These are phyloP conservation scores for Mycena filopes DNA, from an alignment of 768 basidiomycete species.

Conservation along the genomic window DNA sequence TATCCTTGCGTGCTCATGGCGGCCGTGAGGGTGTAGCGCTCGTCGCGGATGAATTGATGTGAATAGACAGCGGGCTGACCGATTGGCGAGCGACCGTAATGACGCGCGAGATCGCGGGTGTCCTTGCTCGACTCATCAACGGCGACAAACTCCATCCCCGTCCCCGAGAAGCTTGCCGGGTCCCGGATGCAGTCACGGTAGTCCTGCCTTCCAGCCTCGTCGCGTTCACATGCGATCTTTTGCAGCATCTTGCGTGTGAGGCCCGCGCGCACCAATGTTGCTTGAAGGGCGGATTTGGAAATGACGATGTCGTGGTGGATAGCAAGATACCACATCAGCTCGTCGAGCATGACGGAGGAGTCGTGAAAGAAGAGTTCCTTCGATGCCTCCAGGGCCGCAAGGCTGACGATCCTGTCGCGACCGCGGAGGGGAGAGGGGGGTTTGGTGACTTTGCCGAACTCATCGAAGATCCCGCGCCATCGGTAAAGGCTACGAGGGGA, in stretches of 20 bases:
- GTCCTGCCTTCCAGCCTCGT: constrained; percentile 16
- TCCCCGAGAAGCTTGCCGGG: constrained; percentile 20
- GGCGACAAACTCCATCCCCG: constrained; percentile 22
- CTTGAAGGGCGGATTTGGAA: constrained; percentile 20
- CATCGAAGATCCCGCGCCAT: constrained; percentile 34
- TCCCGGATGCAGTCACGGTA: neutral
- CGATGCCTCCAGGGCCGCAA: constrained; percentile 21
- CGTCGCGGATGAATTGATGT: neutral
- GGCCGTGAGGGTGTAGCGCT: constrained; percentile 8
- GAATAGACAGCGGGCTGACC: neutral
- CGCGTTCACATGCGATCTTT: constrained; percentile 29
- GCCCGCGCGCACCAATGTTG: constrained; percentile 24
- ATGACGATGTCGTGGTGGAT: constrained; percentile 31
- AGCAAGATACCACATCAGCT: constrained; percentile 27
- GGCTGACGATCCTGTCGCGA: constrained; percentile 18
- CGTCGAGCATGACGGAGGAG: constrained; percentile 24
- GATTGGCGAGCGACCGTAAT: constrained; percentile 3
- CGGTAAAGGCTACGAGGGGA: constrained; percentile 33
- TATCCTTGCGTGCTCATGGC: constrained; percentile 9
- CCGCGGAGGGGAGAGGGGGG: constrained; percentile 36
- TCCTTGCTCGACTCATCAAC: constrained; percentile 31
- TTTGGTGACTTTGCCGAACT: constrained; percentile 20
- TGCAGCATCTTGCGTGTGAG: constrained; percentile 28
- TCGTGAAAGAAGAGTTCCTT: constrained; percentile 21
- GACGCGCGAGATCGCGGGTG: constrained; percentile 8